Evolutionary conservation across 2,329 filamentous ascomycete species (phyloP), one percentile per base, ranked within the genome.

Genomic region (Alternaria conjuncta): DNA sequence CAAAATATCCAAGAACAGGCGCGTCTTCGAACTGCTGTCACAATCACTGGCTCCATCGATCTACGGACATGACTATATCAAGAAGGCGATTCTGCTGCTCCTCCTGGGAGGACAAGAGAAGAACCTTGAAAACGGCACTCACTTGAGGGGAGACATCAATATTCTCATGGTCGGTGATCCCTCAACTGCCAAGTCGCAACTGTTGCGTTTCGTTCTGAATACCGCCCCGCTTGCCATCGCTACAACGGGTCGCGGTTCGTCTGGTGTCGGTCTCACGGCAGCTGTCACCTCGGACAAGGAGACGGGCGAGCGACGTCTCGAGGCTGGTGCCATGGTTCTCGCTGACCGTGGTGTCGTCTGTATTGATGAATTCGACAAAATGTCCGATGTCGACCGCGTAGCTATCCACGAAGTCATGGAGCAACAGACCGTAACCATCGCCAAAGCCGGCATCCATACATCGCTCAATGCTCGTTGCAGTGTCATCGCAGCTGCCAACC

Each of bases 391-490:
- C 61, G 96, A 99, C 81, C 90, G 96, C 78, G 96, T 99, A 5
- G 96, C 96, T 50, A 99, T 99, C 72, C 96, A 99, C 87, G 96
- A 99, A 92, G 96, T 99, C 70, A 99, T 99, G 96, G 96, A 99
- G 82, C 96, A 99, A 83, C 96, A 99, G 82, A 99, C 96, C 0
- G 96, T 99, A 64, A 99, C 96, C 13, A 99, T 99, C 75, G 96
- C 96, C 56, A 99, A 99, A 83, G 96, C 96, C 2, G 96, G 96
- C 69, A 99, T 99, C 63, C 96, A 99, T 81, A 99, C 96, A 0
- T 97, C 94, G 3, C 85, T 99, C 64, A 99, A 99, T 77, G 96
- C 96, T 57, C 91, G 96, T 61, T 99, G 96, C 83, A 97, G 94
- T 81, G 96, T 99, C 65, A 88, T 99, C 73, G 96, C 96, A 45